Evolutionary conservation across 2,329 filamentous ascomycete species (phyloP).

Genomic region (Stachybotrys echinatus): DNA sequence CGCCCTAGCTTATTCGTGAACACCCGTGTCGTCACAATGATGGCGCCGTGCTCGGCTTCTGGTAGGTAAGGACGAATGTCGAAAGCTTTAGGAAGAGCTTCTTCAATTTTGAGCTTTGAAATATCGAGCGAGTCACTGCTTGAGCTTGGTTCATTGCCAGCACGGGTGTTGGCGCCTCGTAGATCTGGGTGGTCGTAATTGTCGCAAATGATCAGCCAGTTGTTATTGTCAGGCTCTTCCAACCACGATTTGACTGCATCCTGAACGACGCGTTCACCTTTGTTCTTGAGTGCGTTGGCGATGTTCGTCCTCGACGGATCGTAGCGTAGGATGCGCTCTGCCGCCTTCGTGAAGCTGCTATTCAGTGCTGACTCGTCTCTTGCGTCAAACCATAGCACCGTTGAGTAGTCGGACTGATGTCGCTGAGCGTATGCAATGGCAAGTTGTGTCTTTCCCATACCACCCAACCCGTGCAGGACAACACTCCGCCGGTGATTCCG

Average conservation of each 20-base stretch:
- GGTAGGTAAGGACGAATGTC: slow-evolving; percentile 26
- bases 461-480: slow-evolving; percentile 33
- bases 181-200: slow-evolving; percentile 34
- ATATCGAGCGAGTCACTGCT: too few relatives aligned
- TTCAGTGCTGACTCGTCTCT: slow-evolving; percentile 28
- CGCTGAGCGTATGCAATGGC: slow-evolving; percentile 27
- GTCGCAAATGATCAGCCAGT: slow-evolving; percentile 34
- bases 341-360: slow-evolving; percentile 24
- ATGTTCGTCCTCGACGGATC: slow-evolving; percentile 16
- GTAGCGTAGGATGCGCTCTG: slow-evolving; percentile 19
- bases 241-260: slow-evolving; percentile 32
- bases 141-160: too few relatives aligned
- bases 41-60: slow-evolving; percentile 28
- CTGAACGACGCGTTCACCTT: slow-evolving; percentile 18
- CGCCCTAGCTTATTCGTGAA: slow-evolving; percentile 24
- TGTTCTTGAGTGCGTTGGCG: slow-evolving; percentile 12
- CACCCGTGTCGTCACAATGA: slow-evolving; percentile 34
- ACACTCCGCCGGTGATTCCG: too few relatives aligned
- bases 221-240: slow-evolving; percentile 21
- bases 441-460: slow-evolving; percentile 41
- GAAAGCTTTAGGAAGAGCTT: slow-evolving; percentile 9
- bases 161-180: not conserved
- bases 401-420: slow-evolving; percentile 27
- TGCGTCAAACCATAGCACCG: slow-evolving; percentile 37
- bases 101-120: slow-evolving; percentile 6